phyloP scores from a whole-genome alignment of 208 protist species.

The Leishmania major region DNA sequence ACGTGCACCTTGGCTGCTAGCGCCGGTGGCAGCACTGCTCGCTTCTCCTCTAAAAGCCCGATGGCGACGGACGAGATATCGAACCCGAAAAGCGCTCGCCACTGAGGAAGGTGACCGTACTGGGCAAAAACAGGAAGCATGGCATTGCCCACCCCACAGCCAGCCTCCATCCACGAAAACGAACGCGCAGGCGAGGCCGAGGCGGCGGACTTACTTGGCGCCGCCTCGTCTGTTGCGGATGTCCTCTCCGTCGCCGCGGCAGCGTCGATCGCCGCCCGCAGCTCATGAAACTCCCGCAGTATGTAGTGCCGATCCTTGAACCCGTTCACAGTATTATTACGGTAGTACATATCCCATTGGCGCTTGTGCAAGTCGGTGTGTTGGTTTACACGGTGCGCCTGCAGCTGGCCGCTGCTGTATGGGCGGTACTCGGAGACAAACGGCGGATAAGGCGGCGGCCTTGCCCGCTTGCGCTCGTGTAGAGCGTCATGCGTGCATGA shows the following conservation, averaged over 20 bases:
- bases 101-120: conserved; percentile 69
- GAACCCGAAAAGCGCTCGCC: conserved; percentile 76
- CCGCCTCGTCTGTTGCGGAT: background rate
- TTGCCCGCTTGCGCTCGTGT: conserved; percentile 29
- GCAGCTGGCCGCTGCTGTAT: conserved; percentile 68
- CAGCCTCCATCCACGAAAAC: conserved; percentile 89
- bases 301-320: conserved; percentile 93
- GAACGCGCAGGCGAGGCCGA: background rate
- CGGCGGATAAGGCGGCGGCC: conserved; percentile 45
- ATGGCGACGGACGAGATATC: conserved; percentile 93
- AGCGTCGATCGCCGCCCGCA: conserved; percentile 54
- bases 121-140: conserved; percentile 88
- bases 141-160: conserved; percentile 96
- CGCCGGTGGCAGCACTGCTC: conserved; percentile 22
- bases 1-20: conserved; percentile 64
- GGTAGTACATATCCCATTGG: conserved; percentile 91
- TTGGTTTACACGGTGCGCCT: conserved; percentile 9
- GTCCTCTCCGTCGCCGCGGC: conserved; percentile 8
- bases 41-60: conserved; percentile 65
- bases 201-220: background rate
- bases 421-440: conserved; percentile 83
- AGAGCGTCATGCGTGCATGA: background rate
- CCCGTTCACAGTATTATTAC: conserved; percentile 88
- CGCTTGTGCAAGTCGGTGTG: conserved; percentile 40
- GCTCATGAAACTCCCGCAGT: conserved; percentile 81